These are phyloP conservation scores for Rosa persica DNA, from an alignment of 306 rosid genomes.

Conservation along the genomic window DNA sequence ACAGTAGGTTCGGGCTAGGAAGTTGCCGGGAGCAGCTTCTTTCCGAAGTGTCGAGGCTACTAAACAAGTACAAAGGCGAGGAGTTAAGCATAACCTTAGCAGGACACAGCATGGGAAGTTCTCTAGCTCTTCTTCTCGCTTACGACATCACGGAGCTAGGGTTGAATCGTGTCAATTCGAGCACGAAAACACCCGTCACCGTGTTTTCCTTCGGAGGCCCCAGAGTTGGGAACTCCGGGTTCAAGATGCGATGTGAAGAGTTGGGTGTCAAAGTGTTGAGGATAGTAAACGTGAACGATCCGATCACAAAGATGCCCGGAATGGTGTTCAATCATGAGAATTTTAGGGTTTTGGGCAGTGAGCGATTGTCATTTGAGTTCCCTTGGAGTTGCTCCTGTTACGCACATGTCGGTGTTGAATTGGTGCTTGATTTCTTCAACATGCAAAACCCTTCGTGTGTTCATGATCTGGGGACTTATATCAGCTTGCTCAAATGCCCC, in stretches of 20 bases:
- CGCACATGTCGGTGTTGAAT: conserved; percentile 88
- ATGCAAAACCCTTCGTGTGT: conserved; percentile 86
- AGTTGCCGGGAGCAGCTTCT: conserved; percentile 94
- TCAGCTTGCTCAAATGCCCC: conserved; percentile 50
- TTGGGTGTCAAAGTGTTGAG: conserved; percentile 77
- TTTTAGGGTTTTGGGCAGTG: conserved; percentile 79
- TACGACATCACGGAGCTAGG: conserved; percentile 86
- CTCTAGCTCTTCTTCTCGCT: conserved; percentile 77
- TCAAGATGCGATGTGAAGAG: conserved; percentile 73
- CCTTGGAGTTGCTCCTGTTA: conserved; percentile 79
- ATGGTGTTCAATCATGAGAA: conserved; percentile 69
- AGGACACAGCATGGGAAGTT: conserved; percentile 97
- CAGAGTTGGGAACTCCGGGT: conserved; percentile 70
- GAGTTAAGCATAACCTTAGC: conserved; percentile 65
- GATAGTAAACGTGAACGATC: conserved; percentile 74
- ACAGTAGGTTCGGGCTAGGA: conserved; percentile 48
- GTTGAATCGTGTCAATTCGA: conserved; percentile 24
- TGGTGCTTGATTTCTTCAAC: conserved; percentile 71
- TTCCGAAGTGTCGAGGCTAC: conserved; percentile 62
- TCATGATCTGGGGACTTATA: conserved; percentile 77
- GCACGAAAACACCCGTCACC: conserved; percentile 36
- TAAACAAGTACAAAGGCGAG: conserved; percentile 55
- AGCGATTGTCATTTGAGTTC: conserved; percentile 33
- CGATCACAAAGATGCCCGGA: conserved; percentile 86
- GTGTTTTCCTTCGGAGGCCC: conserved; percentile 94